Base-by-base conservation (phyloP, 1,284 basidiomycete genomes). In the Pseudozyma pruni region DNA sequence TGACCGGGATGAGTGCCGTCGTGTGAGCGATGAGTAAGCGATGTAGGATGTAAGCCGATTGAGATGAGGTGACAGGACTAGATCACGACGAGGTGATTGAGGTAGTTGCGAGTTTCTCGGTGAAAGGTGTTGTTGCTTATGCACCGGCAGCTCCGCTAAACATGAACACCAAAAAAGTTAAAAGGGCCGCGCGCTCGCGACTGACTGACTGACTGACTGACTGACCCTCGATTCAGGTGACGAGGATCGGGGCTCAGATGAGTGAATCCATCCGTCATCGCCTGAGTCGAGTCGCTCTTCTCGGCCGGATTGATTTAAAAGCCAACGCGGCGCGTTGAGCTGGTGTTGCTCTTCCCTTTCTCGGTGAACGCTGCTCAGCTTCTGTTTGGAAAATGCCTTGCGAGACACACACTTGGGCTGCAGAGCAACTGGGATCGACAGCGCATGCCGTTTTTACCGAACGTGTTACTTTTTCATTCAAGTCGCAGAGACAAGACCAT, bases 111-210 rank as follows among this genome's bases (percentile, higher is more conserved):
- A 41, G 23, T 17, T 14, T 10, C 4, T 27, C 14, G 20, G 11
- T 40, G 38, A 11, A 44, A 29, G 22, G 47, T 58, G 48, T 52
- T 20, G 47, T 37, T 34, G 20, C n/a, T 40, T 32, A 46, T 54
- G 52, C 52, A 55, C 38, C 17, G n/a, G 13, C 39, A 46, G 50
- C 43, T 27, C 29, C 25, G 29, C 17, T 40, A 48, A 51, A 63
- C 40, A 56, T n/a, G n/a, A n/a, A n/a, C 19, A 27, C 10, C 20
- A 14, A 22, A 37, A 45, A 23, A 47, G n/a, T n/a, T 43, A 40
- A 25, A 27, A 53, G 32, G 34, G 46, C 39, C 46, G 60, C 62
- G 62, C 55, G 59, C 52, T 58, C 62, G 61, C 61, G 61, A 64
- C 55, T 63, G n/a, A n/a, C n/a, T n/a, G n/a, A n/a, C n/a, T n/a